Evolutionary conservation across 352 stramenopile genomes (phyloP), one percentile per base, ranked within the genome.

Genomic region (Phytophthora tubulina): DNA sequence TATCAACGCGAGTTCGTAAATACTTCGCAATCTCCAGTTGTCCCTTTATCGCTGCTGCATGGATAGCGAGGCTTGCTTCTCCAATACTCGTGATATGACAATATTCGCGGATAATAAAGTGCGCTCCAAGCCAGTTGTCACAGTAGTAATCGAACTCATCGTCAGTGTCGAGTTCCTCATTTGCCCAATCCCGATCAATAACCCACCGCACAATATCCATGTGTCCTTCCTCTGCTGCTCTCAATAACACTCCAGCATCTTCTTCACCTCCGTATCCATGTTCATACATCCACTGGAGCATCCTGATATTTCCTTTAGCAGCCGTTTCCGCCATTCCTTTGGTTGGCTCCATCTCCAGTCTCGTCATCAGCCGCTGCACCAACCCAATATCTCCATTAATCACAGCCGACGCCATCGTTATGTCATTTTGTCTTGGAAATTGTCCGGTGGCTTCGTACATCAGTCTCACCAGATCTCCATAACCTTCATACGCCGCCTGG

Each of bases 161-260:
- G 21, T 27, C 21, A 27, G 21, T 27, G 21, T 39, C 35, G 35
- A 39, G 35, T 11, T 39, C 35, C 35, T 39, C 35, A 11, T 27
- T 27, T 11, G 35, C 35, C 4, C 35, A 39, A 65, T 27, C 21
- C 21, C 21, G 21, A 21, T 68, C 49, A 27, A 60, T 30, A 9
- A 68, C 33, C 30, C 32, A 57, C 35, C 48, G 52, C 14, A 64
- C 35, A 48, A 64, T 55, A 7, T 58, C 36, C 17, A 70, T 2
- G 14, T 59, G 44, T 3, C 44, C 52, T 8, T 52, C 56, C 6
- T 46, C 53, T 13, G 63, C 63, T 15, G 46, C 63, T 8, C 33
- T 39, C 48, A 54, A 10, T 3, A 57, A 31, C 52, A 70, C 46
- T 15, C 63, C 51, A 42, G 48, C 39, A 50, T 30, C 33, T 44